Conservation (phyloP, 106 monocot species). For the Apostasia shenzhenica region DNA sequence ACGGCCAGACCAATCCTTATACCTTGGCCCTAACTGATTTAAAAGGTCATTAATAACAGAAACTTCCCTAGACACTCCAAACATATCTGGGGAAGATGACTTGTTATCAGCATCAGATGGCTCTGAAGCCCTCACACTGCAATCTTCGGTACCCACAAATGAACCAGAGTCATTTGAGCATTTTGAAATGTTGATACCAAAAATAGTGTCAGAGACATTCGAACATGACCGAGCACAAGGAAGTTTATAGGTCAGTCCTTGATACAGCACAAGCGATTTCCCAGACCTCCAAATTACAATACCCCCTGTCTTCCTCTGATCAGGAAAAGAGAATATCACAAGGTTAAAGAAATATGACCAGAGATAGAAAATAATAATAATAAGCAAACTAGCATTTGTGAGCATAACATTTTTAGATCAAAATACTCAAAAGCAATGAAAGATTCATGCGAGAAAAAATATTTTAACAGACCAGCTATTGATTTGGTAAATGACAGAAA, state of each 20-base stretch:
- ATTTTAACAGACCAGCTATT: background rate
- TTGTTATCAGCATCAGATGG: background rate
- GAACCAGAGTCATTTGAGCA: constrained; percentile 4
- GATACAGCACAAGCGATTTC: constrained; percentile 71
- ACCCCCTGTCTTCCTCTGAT: constrained; percentile 77
- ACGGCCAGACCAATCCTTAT: constrained; percentile 76
- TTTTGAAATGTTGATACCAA: background rate
- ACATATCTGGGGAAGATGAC: constrained; percentile 2
- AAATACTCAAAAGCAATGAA: background rate
- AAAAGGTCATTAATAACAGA: constrained; percentile 57
- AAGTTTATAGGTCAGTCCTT: constrained; percentile 82
- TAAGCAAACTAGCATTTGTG: background rate
- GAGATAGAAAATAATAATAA: background rate
- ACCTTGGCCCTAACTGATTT: constrained; percentile 81
- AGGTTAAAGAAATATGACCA: background rate
- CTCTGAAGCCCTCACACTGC: constrained; percentile 9
- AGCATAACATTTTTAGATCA: background rate
- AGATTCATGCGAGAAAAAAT: background rate
- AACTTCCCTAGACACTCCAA: constrained; percentile 13
- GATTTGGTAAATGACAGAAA: background rate
- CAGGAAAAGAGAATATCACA: background rate
- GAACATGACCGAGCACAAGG: constrained; percentile 60
- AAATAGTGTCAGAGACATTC: constrained; percentile 15
- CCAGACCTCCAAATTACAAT: constrained; percentile 99
- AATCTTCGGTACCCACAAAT: constrained; percentile 1